Base-by-base conservation (phyloP, 345 rosid genomes). In the Iberis pinnata region DNA sequence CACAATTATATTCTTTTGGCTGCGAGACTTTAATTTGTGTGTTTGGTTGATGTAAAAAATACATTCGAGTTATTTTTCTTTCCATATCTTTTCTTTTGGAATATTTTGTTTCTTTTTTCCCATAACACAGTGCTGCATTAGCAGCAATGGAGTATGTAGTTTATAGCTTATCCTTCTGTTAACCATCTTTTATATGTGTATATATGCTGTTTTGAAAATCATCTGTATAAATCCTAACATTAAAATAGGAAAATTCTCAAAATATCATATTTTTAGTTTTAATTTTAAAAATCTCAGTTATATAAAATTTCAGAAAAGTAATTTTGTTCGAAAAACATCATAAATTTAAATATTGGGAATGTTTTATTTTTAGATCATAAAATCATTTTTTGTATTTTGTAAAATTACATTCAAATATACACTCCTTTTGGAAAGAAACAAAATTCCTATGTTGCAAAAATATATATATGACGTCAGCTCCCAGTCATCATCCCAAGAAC, bases 1-100 rank as follows among this genome's bases (percentile, higher is more conserved):
- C 65, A 67, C 62, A 60, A 40, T 46, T 29, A 48, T 13, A 67
- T 67, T 67, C 67, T 67, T 67, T 67, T 67, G 66, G 61, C 57
- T 60, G 72, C 72, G 49, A 67, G 57, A 54, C 71, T 29, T 58
- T 48, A 22, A 53, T 60, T 40, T 60, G 66, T 60, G 72, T 60
- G 61, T 67, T 42, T 60, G 26, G 58, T 67, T 60, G 18, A 54
- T 40, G 52, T 37, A 10, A 17, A 12, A 19, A 46, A 53, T 18
- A 42, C 59, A 43, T 45, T 59, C 42, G 10, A 52, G 17, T n/a
- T 65, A 56, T 27, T 32, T 33, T 9, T 18, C 22, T 57, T 56
- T 43, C 24, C 11, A 43, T 12, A 20, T 18, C 43, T 52, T 42
- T 43, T 58, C 35, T 38, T 60, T 46, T 60, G 60, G 39, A 17